Evolutionary conservation across 352 stramenopile genomes (phyloP), one percentile per base, ranked within the genome.

Genomic region (Phytopythium boreale): DNA sequence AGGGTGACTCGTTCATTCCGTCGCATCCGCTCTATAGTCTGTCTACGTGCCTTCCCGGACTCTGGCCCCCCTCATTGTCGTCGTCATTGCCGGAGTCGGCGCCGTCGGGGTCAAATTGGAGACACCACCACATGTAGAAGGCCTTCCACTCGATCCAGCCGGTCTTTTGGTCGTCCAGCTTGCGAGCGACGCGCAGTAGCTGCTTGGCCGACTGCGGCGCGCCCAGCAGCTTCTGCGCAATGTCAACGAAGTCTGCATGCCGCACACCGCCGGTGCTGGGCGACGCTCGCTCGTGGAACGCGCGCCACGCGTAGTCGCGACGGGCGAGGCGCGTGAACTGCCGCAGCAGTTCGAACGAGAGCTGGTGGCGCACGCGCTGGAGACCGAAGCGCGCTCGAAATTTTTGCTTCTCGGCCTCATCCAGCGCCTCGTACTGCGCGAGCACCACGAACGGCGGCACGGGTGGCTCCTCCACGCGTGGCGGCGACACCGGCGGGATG

Each of bases 71-170:
- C n/a, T 12, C 44, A 1, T 43, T 26, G 24, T 51, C 27, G 24
- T 62, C 41, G 34, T 55, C 39, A 11, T 41, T 26, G 17, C 20
- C 27, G 9, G 1, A 9, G 15, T 44, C n/a, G n/a, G n/a, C 51
- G n/a, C 19, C 0, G 17, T 58, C 29, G 14, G 77, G 62, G 19
- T 70, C 67, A 43, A 74, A 80, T 36, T 84, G 81, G 24, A 67
- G 51, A 14, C 74, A 79, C 82, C 82, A 89, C 79, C 82, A 90
- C 10, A 70, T 69, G 64, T 89, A 90, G 52, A 90, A 90, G 7
- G 65, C 53, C 58, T 86, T 78, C 82, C 82, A 90, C 9, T 77
- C 72, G 2, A 90, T 70, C 34, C 72, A 77, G 2, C 82, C 82
- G 14, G 62, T 85, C 60, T 87, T 87, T 46, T 76, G 72, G 0